These are phyloP conservation scores for Cordyceps cicadae DNA, from an alignment of 2,329 filamentous ascomycete genomes.

Conservation along the genomic window DNA sequence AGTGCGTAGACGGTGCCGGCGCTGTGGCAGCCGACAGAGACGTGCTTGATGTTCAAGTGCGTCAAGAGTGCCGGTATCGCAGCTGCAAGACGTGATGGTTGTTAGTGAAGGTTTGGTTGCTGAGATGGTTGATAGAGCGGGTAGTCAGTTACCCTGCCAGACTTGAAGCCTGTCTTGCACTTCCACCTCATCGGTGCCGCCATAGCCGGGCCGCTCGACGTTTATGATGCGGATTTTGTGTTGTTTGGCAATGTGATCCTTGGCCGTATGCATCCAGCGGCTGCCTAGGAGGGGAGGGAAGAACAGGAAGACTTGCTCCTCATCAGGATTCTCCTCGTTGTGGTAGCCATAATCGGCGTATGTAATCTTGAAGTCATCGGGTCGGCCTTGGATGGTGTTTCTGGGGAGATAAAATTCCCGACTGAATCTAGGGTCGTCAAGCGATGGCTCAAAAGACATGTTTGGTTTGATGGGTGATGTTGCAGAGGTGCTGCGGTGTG, in stretches of 20 bases:
- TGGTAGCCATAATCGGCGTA: conserved; percentile 27
- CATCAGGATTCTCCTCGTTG: conserved; percentile 18
- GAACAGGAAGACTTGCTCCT: conserved; percentile 23
- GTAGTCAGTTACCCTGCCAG: conserved; percentile 20
- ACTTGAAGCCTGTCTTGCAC: conserved; percentile 17
- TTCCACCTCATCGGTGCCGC: conserved; percentile 23
- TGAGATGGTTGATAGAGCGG: too few relatives aligned
- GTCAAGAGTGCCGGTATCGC: conserved; percentile 24
- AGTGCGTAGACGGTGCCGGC: conserved; percentile 25
- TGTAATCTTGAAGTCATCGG: conserved; percentile 12
- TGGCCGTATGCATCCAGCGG: conserved; percentile 24
- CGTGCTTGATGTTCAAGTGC: conserved; percentile 24
- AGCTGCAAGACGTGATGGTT: conserved; percentile 7
- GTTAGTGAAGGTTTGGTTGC: not conserved
- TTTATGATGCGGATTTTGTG: conserved; percentile 26
- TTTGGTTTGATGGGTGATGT: not conserved
- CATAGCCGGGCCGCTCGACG: conserved; percentile 28
- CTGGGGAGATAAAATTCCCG: conserved; percentile 16
- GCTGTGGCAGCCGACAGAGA: conserved; percentile 23
- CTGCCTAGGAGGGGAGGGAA: conserved; percentile 22
- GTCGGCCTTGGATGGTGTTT: conserved; percentile 11
- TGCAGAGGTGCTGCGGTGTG: not conserved
- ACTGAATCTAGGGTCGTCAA: conserved; percentile 18
- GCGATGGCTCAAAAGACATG: conserved; percentile 4
- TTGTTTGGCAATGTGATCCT: conserved; percentile 24